phyloP scores from a whole-genome alignment of 352 stramenopile genomes.

The Globisporangium nodosum region DNA sequence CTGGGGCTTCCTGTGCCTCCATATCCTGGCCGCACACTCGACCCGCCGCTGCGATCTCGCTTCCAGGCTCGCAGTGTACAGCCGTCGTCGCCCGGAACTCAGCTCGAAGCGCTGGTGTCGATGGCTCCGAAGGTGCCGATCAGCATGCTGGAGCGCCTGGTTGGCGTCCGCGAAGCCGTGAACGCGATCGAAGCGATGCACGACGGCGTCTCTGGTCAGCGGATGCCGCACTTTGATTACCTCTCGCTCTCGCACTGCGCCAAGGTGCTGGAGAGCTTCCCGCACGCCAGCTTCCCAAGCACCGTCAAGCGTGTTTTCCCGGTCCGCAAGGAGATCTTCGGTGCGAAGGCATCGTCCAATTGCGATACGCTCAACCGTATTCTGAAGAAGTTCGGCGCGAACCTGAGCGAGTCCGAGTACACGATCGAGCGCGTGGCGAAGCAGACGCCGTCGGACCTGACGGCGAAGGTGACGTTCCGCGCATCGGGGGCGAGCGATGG shows the following conservation, averaged over 20 bases:
- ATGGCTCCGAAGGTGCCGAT: constrained; percentile 45
- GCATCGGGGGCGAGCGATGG: constrained; percentile 3
- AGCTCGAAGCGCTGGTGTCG: constrained; percentile 48
- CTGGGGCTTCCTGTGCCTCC: constrained; percentile 83
- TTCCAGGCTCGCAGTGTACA: constrained; percentile 79
- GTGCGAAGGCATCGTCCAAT: constrained; percentile 31
- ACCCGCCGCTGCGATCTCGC: constrained; percentile 81
- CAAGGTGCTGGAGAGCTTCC: constrained; percentile 46
- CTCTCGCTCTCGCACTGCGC: constrained; percentile 57
- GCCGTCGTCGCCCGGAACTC: constrained; percentile 53
- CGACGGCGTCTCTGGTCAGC: constrained; percentile 23
- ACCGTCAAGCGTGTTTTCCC: constrained; percentile 53
- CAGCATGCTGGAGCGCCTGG: constrained; percentile 51
- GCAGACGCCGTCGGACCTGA: constrained; percentile 10
- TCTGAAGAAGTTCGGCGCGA: constrained; percentile 37
- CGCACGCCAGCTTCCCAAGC: constrained; percentile 26
- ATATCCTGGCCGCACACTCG: constrained; percentile 79
- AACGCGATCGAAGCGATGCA: constrained; percentile 66
- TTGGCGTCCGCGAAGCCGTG: constrained; percentile 62
- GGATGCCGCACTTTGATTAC: constrained; percentile 73
- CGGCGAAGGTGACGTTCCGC: constrained; percentile 21
- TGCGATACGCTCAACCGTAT: constrained; percentile 49
- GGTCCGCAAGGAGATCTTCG: constrained; percentile 40
- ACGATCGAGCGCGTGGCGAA: constrained; percentile 32
- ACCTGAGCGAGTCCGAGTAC: constrained; percentile 24